Base-by-base conservation (phyloP, 208 protist genomes). In the Trypanosoma brucei region DNA sequence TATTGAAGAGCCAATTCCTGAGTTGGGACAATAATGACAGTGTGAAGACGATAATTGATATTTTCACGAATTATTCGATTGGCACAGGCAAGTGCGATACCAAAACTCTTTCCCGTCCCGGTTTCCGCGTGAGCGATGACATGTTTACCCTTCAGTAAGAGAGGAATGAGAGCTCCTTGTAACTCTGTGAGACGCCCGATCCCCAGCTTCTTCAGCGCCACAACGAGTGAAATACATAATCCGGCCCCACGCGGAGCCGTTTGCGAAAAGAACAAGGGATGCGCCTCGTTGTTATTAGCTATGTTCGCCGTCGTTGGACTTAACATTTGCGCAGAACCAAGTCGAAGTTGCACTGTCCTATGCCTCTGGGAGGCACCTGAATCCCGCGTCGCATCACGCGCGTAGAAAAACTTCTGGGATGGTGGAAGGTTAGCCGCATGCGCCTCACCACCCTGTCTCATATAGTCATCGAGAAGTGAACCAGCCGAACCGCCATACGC, bases 41-140 rank as follows among this genome's bases (percentile, higher is more conserved):
- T 95, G 71, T 95, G 89, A 33, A 95, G 83, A 57, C 89, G 89
- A 62, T 93, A 91, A 68, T 92, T 92, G 33, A 95, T 72, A 56
- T 78, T 80, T 45, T 89, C 79, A 4, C 86, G 81, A 51, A 92
- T 64, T 48, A 95, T 88, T 59, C 89, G 82, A 62, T 95, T 95
- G 13, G 79, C 78, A 44, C 88, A 80, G 31, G 86, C 86, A 13
- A 95, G 79, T 9, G 89, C 89, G 39, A 95, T 92, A 50, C 84
- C 89, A 64, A 95, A 95, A 68, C 84, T 92, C 67, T 95, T 95
- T 42, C 89, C 89, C 2, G 89, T 91, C 1, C 89, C 89, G 0
- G 89, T 95, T 69, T 95, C 86, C 5, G 86, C 76, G 68, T 95
- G 89, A 33, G 89, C 89, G 59, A 95, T 93, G 57, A 95, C 78